Conservation (phyloP, 2,329 filamentous ascomycete genomes). For the Coniochaeta sp. region DNA sequence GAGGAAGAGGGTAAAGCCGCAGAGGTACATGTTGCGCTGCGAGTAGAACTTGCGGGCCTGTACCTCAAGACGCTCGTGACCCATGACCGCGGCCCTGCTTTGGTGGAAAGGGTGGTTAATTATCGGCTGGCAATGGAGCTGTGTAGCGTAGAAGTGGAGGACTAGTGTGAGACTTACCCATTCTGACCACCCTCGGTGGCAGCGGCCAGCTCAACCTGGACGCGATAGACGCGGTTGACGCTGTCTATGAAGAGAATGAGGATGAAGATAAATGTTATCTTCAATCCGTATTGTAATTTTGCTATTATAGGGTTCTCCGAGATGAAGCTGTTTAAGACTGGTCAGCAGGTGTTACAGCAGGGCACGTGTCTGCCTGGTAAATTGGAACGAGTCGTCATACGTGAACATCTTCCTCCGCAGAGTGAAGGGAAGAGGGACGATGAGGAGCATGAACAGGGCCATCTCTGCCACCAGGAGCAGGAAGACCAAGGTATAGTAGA, state of each 20-base stretch:
- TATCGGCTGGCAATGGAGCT: neutral
- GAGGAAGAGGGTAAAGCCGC: slow-evolving; percentile 97
- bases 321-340: slow-evolving; percentile 63
- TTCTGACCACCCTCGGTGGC: slow-evolving; percentile 50
- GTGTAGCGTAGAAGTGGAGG: neutral
- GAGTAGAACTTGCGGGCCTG: slow-evolving; percentile 99
- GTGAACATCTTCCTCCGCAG: slow-evolving; percentile 79
- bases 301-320: slow-evolving; percentile 79
- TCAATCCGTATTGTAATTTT: slow-evolving; percentile 94
- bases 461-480: slow-evolving; percentile 77
- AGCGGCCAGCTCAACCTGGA: slow-evolving; percentile 78
- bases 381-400: slow-evolving; percentile 27
- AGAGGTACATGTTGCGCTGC: slow-evolving; percentile 99
- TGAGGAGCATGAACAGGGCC: slow-evolving; percentile 69
- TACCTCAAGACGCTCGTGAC: slow-evolving; percentile 93
- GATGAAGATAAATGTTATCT: slow-evolving; percentile 99
- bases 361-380: neutral
- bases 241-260: slow-evolving; percentile 97
- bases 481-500: slow-evolving; percentile 61
- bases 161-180: slow-evolving; percentile 35
- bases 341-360: neutral
- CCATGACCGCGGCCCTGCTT: slow-evolving; percentile 60
- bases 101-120: neutral
- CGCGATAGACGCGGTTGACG: slow-evolving; percentile 90
- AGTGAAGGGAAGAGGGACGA: slow-evolving; percentile 83